Evolutionary conservation across 352 stramenopile genomes (phyloP).

Genomic region (Phytophthora lateralis): DNA sequence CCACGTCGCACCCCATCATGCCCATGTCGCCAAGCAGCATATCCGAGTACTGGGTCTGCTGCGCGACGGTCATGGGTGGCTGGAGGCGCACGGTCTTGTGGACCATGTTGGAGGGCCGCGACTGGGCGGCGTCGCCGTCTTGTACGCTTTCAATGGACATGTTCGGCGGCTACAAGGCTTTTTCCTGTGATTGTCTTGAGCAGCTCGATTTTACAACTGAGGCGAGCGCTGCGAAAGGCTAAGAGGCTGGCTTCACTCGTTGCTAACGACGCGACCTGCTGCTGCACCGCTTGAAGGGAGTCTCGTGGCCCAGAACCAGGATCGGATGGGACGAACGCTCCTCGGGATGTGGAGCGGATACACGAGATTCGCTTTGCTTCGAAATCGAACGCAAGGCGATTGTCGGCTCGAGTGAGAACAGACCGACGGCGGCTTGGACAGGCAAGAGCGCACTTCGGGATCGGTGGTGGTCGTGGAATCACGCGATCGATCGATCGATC

Average conservation of each 20-base stretch:
- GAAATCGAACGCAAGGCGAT: constrained; percentile 30
- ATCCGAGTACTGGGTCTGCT: constrained; percentile 43
- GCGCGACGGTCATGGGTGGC: constrained; percentile 24
- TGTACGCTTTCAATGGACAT: constrained; percentile 59
- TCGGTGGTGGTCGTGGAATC: constrained; percentile 5
- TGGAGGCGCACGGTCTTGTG: constrained; percentile 23
- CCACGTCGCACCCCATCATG: constrained; percentile 74
- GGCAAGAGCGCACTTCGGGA: constrained; percentile 23
- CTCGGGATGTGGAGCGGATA: constrained; percentile 37
- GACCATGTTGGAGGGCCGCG: constrained; percentile 6
- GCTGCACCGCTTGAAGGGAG: constrained; percentile 35
- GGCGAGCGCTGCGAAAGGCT: constrained; percentile 17
- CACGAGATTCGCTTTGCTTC: constrained; percentile 32
- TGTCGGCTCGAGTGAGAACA: constrained; percentile 23
- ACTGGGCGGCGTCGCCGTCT: constrained; percentile 25
- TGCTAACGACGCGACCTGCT: constrained; percentile 24
- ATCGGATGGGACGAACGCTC: constrained; percentile 34
- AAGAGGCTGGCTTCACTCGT: constrained; percentile 26
- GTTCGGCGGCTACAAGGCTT: neutral
- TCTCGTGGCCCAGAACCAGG: constrained; percentile 30
- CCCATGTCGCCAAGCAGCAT: constrained; percentile 67
- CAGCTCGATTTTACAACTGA: constrained; percentile 42
- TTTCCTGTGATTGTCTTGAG: constrained; percentile 12
- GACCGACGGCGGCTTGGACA: constrained; percentile 21
- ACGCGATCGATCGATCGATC: neutral